Evolutionary conservation across 305 asterid genomes (phyloP).

Genomic region (Petunia hybrid): DNA sequence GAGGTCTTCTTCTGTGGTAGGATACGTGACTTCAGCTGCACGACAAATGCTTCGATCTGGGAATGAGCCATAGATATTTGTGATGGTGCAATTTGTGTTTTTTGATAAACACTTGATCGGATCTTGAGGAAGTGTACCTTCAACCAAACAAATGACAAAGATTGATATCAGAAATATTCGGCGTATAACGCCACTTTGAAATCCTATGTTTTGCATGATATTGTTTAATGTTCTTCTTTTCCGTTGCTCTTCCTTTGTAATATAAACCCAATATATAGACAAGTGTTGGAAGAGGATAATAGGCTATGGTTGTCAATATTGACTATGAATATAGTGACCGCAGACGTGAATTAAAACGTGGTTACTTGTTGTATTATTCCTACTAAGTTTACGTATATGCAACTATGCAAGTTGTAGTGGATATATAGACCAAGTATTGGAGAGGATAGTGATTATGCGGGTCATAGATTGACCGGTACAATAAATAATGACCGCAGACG

Average conservation of each 20-base stretch:
- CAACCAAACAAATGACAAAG: background rate
- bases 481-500: too few species aligned
- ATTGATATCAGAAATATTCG: background rate
- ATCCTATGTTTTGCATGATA: background rate
- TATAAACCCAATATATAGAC: background rate
- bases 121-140: constrained; percentile 33
- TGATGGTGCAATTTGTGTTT: constrained; percentile 34
- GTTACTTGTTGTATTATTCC: too few species aligned
- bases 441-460: too few species aligned
- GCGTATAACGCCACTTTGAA: background rate
- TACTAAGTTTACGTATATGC: too few species aligned
- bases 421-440: too few species aligned
- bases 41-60: constrained; percentile 37
- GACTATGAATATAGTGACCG: background rate
- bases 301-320: background rate
- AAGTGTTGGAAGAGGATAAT: background rate
- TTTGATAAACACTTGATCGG: constrained; percentile 32
- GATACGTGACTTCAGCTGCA: constrained; percentile 33
- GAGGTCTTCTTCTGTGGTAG: constrained; percentile 33
- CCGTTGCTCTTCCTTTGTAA: background rate
- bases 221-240: background rate
- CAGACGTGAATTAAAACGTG: too few species aligned
- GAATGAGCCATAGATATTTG: constrained; percentile 32
- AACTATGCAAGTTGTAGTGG: too few species aligned
- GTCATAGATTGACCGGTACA: too few species aligned